phyloP scores from a whole-genome alignment of 805 yeast genomes.

The Yamadazyma phyllophila region DNA sequence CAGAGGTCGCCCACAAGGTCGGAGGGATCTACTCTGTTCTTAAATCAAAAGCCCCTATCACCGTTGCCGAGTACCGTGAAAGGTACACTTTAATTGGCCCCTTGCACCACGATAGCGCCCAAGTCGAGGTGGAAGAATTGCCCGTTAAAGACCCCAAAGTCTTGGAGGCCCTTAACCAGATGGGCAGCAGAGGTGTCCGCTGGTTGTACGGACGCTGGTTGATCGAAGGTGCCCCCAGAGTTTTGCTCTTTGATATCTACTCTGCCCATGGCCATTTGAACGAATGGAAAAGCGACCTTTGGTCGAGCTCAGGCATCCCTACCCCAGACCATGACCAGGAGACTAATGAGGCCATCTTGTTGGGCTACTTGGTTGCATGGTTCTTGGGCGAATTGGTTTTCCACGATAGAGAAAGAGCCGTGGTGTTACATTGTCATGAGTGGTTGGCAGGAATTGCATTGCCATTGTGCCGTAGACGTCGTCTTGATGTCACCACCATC shows the following conservation, averaged over 20 bases:
- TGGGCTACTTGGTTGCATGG: constrained; percentile 96
- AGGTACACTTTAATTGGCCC: constrained; percentile 89
- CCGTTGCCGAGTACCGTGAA: constrained; percentile 88
- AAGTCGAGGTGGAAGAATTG: constrained; percentile 78
- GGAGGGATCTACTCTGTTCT: constrained; percentile 97
- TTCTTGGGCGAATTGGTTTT: constrained; percentile 90
- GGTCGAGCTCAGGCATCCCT: constrained; percentile 91
- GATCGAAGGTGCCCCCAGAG: constrained; percentile 96
- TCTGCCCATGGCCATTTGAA: constrained; percentile 68
- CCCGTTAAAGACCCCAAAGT: constrained; percentile 55
- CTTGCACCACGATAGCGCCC: constrained; percentile 67
- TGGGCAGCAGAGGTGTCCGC: constrained; percentile 77
- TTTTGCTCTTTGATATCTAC: constrained; percentile 78
- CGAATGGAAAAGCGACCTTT: constrained; percentile 93
- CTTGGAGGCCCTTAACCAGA: constrained; percentile 65
- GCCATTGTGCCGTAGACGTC: constrained; percentile 87
- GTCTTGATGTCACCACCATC: constrained; percentile 90
- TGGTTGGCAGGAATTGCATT: constrained; percentile 98
- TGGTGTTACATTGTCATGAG: constrained; percentile 93
- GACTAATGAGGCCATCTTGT: constrained; percentile 85
- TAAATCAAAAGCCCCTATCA: constrained; percentile 94
- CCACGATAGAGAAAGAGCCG: constrained; percentile 82
- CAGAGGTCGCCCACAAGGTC: constrained; percentile 96
- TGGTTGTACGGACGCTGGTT: constrained; percentile 94
- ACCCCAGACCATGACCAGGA: constrained; percentile 87